Conservation (phyloP, 257 asterid genomes). For the Fraxinus cuspidata region DNA sequence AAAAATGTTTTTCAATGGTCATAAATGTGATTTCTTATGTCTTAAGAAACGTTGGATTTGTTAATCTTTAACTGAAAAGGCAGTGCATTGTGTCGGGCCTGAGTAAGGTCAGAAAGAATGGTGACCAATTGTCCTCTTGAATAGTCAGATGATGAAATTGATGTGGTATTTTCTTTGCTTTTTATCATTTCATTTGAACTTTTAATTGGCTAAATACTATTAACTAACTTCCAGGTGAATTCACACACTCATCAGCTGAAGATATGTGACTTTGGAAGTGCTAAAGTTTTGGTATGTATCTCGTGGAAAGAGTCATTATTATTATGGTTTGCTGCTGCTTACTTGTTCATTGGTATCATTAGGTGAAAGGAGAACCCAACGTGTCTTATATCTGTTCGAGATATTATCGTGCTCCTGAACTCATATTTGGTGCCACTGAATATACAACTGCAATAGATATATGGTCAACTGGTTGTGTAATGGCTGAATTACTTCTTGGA, state of each 20-base stretch:
- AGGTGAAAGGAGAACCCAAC: slow-evolving; percentile 91
- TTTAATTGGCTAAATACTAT: slow-evolving; percentile 31
- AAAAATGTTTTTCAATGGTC: not conserved
- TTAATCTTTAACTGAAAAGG: slow-evolving; percentile 5
- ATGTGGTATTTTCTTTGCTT: slow-evolving; percentile 18
- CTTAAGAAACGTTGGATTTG: not conserved
- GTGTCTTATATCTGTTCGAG: slow-evolving; percentile 92
- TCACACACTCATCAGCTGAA: slow-evolving; percentile 70
- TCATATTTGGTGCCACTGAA: slow-evolving; percentile 90
- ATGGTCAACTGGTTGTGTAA: slow-evolving; percentile 97
- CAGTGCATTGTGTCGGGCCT: not conserved
- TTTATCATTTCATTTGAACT: slow-evolving; percentile 16
- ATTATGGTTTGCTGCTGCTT: not conserved
- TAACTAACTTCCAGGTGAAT: slow-evolving; percentile 54
- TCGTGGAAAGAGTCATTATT: not conserved
- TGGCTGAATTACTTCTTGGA: slow-evolving; percentile 88
- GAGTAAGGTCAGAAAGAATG: slow-evolving; percentile 1
- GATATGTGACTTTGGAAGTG: slow-evolving; percentile 78
- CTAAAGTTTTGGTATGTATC: slow-evolving; percentile 64
- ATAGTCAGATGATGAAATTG: slow-evolving; percentile 8
- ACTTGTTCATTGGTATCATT: slow-evolving; percentile 28
- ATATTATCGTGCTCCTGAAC: slow-evolving; percentile 91
- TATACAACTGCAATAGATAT: slow-evolving; percentile 88
- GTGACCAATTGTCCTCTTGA: slow-evolving; percentile 1
- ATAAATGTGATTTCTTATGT: slow-evolving; percentile 6